Evolutionary conservation across 805 yeast genomes (phyloP).

Genomic region (Hanseniaspora vineae): DNA sequence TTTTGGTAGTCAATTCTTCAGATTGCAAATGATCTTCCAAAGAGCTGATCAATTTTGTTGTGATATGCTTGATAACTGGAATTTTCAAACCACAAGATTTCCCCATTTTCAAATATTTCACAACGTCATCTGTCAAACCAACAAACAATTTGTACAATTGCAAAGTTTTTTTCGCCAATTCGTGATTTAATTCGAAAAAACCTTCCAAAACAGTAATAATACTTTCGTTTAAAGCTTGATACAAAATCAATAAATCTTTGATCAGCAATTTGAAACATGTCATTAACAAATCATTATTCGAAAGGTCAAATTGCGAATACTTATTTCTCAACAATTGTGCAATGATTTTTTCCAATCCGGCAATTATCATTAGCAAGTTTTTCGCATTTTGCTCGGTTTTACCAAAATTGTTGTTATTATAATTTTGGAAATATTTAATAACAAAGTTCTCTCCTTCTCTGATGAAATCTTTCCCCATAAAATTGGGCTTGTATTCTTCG

Average conservation of each 20-base stretch:
- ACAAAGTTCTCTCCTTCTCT: constrained; percentile 44
- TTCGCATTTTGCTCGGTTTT: constrained; percentile 46
- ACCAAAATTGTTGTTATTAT: constrained; percentile 21
- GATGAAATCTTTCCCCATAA: constrained; percentile 57
- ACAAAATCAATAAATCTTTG: constrained; percentile 75
- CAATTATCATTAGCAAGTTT: constrained; percentile 70
- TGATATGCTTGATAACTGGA: constrained; percentile 95
- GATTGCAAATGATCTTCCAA: constrained; percentile 83
- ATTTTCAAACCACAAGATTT: constrained; percentile 84
- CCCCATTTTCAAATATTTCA: constrained; percentile 77
- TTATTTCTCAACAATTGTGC: constrained; percentile 60
- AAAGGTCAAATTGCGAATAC: constrained; percentile 63
- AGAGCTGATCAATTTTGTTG: constrained; percentile 78
- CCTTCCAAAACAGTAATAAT: constrained; percentile 88
- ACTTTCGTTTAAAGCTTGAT: constrained; percentile 89
- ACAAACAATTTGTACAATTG: constrained; percentile 77
- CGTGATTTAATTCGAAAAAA: constrained; percentile 80
- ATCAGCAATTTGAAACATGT: constrained; percentile 81
- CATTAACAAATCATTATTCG: constrained; percentile 64
- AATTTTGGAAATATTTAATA: background rate
- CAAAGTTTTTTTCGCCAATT: constrained; percentile 79
- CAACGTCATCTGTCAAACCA: constrained; percentile 74
- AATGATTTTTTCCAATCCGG: background rate
- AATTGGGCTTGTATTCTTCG: constrained; percentile 45
- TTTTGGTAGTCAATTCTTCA: constrained; percentile 38